Evolutionary conservation across 805 yeast genomes (phyloP), one percentile per base, ranked within the genome.

Genomic region (Myxozyma monticola): DNA sequence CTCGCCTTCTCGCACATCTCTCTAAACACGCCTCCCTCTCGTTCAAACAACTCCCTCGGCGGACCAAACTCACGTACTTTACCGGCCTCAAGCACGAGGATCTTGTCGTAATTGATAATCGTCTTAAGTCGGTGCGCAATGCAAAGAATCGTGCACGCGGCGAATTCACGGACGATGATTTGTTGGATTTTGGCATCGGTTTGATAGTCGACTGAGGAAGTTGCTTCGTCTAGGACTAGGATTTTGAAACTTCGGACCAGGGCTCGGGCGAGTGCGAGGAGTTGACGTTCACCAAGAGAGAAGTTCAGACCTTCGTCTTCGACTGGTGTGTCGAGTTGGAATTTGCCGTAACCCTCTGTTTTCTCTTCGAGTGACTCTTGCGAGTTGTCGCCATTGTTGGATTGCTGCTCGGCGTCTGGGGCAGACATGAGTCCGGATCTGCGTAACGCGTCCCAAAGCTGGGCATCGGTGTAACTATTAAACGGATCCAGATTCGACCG

Each of bases 401-500:
- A n/a, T 41, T 60, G 42, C 25, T 57, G 24, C n/a, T 45, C 42
- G 14, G n/a, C 36, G 14, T 30, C 42, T 17, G 42, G 30, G 3
- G 41, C 37, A 15, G 48, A 67, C 29, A 48, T 34, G 26, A 52
- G 35, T 10, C 68, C 69, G 18, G 84, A 69, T 54, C 88, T 73
- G 54, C 81, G 74, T 56, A 88, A 69, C 0, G 91, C 81, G 57
- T 80, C 82, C 87, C 88, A 83, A 34, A 88, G 73, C 39, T 75
- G 72, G 3, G 69, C 76, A 63, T 88, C 95, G 15, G 73, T 57
- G 45, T 72, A 67, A 43, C 72, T 66, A 12, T 73, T 72, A 64
- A 88, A 87, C 20, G 96, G 96, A 67, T 88, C 96, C 64, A 88
- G 70, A 62, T 88, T 88, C 52, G 77, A 75, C 63, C 95, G 73